Conservation (phyloP, 768 basidiomycete species). For the Podaxis pistillaris region DNA sequence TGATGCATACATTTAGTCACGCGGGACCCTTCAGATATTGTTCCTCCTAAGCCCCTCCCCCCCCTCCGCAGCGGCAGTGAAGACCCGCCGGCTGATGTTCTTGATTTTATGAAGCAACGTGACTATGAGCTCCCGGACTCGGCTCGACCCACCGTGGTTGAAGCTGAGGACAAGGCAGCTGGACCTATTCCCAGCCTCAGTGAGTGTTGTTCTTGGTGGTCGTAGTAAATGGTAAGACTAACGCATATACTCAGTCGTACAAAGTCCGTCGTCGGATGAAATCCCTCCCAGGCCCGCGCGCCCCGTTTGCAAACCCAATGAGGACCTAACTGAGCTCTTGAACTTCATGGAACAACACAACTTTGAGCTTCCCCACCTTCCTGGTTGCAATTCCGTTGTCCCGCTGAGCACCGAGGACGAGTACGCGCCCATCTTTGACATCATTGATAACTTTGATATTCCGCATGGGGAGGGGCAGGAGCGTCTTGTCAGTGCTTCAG, state of each 20-base stretch:
- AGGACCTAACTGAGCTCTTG: neutral
- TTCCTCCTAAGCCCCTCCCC: neutral
- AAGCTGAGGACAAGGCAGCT: neutral
- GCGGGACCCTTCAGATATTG: no score
- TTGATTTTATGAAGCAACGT: neutral
- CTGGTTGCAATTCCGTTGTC: no score
- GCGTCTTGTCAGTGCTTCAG: neutral
- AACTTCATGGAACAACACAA: neutral
- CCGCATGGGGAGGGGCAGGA: neutral
- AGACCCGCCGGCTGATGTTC: neutral
- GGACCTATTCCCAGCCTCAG: neutral
- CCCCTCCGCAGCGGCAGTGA: neutral
- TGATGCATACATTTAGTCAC: no score
- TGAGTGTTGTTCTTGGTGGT: neutral
- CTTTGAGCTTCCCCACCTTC: neutral
- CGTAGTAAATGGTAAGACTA: neutral
- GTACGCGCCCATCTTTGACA: neutral
- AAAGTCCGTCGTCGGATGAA: neutral
- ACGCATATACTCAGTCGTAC: neutral
- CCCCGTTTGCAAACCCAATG: neutral
- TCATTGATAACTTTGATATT: slow-evolving; percentile 5
- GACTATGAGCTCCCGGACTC: neutral
- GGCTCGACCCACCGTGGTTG: neutral
- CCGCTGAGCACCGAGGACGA: neutral
- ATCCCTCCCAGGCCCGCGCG: neutral